Percentiles rank a stretch among this genome's conserved stretches.
Conservation (phyloP, 176 grass and related monocot genomes). For the Chrysopogon serrulatus region DNA sequence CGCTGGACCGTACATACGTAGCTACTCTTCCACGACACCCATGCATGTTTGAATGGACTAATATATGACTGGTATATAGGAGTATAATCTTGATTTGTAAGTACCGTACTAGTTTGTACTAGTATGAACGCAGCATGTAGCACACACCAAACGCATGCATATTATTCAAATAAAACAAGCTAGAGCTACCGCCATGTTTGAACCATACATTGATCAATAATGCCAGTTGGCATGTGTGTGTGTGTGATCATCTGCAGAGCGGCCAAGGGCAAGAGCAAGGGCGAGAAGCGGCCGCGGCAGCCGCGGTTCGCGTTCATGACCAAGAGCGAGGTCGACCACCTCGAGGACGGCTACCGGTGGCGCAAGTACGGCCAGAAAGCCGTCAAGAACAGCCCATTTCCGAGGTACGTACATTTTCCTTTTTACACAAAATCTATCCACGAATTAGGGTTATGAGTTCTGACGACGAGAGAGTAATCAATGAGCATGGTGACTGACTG, state of each 20-base stretch:
- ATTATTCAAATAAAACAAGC: too few species aligned
- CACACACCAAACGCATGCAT: background rate
- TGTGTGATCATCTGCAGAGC: background rate
- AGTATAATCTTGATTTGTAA: too few species aligned
- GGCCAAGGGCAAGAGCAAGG: conserved; percentile 35
- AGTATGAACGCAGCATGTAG: background rate
- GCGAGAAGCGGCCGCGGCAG: conserved; percentile 77
- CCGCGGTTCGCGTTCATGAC: conserved; percentile 93
- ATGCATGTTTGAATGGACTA: conserved; percentile 40
- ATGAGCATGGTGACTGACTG: background rate
- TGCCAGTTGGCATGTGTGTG: background rate
- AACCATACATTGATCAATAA: background rate
- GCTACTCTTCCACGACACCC: background rate
- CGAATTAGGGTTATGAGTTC: conserved; percentile 7
- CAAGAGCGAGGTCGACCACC: conserved; percentile 90
- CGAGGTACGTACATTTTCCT: conserved; percentile 56
- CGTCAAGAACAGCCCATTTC: conserved; percentile 95
- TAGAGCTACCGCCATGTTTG: background rate
- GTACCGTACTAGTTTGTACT: conserved; percentile 21
- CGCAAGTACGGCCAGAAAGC: conserved; percentile 98
- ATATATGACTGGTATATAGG: too few species aligned
- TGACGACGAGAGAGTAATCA: background rate
- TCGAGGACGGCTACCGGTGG: conserved; percentile 95
- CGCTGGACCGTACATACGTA: conserved; percentile 21
- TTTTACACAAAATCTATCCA: background rate